Evolutionary conservation across 352 stramenopile species (phyloP), one percentile per base, ranked within the genome.

Genomic region (Peronosclerospora sorghi): DNA sequence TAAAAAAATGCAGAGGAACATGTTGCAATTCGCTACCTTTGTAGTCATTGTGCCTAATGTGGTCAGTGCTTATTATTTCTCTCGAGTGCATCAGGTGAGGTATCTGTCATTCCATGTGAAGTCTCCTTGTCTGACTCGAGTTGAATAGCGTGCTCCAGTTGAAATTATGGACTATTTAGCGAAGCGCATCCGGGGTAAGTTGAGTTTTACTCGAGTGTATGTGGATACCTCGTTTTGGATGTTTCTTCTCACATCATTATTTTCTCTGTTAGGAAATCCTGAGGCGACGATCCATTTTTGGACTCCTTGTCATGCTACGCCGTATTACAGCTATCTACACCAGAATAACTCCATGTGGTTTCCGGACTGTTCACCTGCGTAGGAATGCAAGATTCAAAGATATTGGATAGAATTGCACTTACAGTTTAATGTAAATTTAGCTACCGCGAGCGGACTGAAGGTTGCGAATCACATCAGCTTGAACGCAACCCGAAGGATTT

Each of bases 241-340:
- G 13, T 10, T 34, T 5, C 28, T 9, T 14, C 4, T 35, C 32
- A 20, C 37, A 0, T 23, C 5, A 18, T 29, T 20, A 20, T 50
- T 29, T 0, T 36, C 2, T 5, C 19, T 34, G 23, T 26, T 24
- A 81, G 63, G 51, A 24, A 58, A 61, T 32, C 49, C 68, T 1
- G 47, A 63, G 5, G 56, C 56, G 13, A 76, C 75, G 14, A 79
- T 91, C 23, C 76, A 94, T 52, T 90, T 94, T 53, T 90, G 80
- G 65, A 86, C 79, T 29, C 63, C 76, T 9, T 94, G 81, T 36
- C 81, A 94, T 47, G 75, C 76, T 29, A 94, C 81, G 21, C 81
- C 81, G 4, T 91, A 89, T 55, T 94, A 86, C 68, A 91, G 76
- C 54, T 83, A 86, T 43, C 48, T 94, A 35, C 81, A 94, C 45